A percentile compares a stretch with the other conserved stretches of the same genome.
phyloP scores from a whole-genome alignment of 2,329 filamentous ascomycete genomes.

The Diaporthe sp. region DNA sequence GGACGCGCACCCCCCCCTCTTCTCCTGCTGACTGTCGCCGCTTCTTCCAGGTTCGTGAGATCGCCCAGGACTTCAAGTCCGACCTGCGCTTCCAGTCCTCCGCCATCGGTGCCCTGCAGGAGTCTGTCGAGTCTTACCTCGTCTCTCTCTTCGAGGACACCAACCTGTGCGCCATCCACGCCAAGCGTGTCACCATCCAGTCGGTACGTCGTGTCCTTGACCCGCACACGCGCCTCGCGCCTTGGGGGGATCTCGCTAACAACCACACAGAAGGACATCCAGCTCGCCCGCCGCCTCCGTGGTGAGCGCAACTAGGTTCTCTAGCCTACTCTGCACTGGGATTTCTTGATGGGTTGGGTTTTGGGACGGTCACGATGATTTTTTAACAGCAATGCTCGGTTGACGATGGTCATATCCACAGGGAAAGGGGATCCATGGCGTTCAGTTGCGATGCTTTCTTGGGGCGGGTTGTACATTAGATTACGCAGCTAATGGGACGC shows the following conservation, averaged over 20 bases:
- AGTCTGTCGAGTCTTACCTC: conserved; percentile 98
- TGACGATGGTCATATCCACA: conserved; percentile 50
- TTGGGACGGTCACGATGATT: conserved; percentile 53
- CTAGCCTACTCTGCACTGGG: conserved; percentile 34
- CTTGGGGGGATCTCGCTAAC: conserved; percentile 47
- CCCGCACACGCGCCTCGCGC: background rate
- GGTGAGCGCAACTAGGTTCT: conserved; percentile 84
- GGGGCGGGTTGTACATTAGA: conserved; percentile 53
- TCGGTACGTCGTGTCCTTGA: conserved; percentile 56
- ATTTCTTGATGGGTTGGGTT: conserved; percentile 40
- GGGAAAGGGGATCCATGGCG: conserved; percentile 54
- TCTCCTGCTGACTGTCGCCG: conserved; percentile 38
- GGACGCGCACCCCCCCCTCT: background rate
- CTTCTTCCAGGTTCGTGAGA: conserved; percentile 79
- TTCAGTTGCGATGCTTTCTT: conserved; percentile 53
- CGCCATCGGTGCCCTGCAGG: conserved; percentile 95
- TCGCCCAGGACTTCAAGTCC: conserved; percentile 95
- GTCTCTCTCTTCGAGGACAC: conserved; percentile 98
- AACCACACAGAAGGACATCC: conserved; percentile 82
- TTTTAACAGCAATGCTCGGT: conserved; percentile 52
- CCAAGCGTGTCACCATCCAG: conserved; percentile 99
- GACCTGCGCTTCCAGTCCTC: conserved; percentile 98
- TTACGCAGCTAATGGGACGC: conserved; percentile 47
- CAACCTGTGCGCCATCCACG: conserved; percentile 98
- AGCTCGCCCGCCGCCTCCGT: conserved; percentile 93